Evolutionary conservation across 1,284 basidiomycete species (phyloP), one percentile per base, ranked within the genome.

Genomic region (Ustilago cynodontis): DNA sequence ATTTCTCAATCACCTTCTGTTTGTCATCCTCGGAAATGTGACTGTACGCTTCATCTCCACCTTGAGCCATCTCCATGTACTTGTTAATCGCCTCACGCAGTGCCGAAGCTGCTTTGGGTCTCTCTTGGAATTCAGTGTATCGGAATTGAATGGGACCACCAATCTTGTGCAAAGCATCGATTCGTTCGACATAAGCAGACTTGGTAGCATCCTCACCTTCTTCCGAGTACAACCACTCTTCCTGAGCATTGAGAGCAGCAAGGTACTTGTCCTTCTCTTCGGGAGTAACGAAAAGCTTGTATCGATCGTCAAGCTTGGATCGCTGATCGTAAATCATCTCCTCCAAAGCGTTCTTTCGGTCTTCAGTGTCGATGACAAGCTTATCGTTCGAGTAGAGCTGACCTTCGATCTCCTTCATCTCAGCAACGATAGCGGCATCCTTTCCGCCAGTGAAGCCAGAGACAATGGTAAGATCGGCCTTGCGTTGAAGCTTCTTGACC

Each of bases 311-410:
- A 58, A 85, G 78, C 76, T 83, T 84, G 65, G 68, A 73, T 58
- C 84, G 84, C 70, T 82, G 81, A 76, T 85, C 84, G 77, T 85
- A 85, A 64, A 85, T 83, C 78, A 79, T 84, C 74, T 85, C 84
- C 66, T 85, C 84, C 50, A 85, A 77, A 5, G 84, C 84, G 57
- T 85, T 85, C 79, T 85, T 85, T 37, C 83, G 79, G 81, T 85
- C 83, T 66, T 84, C 83, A 31, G 84, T 85, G 82, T 85, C 84
- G 39, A 82, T 71, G 55, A 85, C 84, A 43, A 85, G 83, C 80
- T 85, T 85, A 81, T 85, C 84, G 64, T 77, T 82, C 37, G 82
- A 77, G 71, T 82, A 78, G 67, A 85, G 77, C 72, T 84, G 63
- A 26, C 81, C 81, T 66, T 85, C 84, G 52, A 56, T 59, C 75